A percentile compares a stretch with the other conserved stretches of the same genome.
phyloP scores from a whole-genome alignment of 2,329 filamentous ascomycete genomes.

The Xylariaceae sp. region DNA sequence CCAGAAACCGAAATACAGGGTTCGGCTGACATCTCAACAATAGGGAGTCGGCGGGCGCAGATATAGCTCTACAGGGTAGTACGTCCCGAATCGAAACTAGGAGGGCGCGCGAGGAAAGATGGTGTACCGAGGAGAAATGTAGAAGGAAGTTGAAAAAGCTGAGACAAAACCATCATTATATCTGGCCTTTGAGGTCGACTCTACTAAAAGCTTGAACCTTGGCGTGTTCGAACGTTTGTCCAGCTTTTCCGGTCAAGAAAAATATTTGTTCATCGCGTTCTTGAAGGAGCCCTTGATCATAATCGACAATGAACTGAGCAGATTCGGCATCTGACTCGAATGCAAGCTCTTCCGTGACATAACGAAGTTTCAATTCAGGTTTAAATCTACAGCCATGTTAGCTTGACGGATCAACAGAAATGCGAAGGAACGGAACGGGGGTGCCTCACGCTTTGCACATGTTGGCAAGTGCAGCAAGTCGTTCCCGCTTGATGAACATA shows the following conservation, averaged over 20 bases:
- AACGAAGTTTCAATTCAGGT: constrained; percentile 80
- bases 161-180: constrained; percentile 49
- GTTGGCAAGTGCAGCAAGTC: constrained; percentile 81
- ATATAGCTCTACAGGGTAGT: constrained; percentile 14
- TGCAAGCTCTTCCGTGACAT: constrained; percentile 91
- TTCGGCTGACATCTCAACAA: constrained; percentile 11
- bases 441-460: constrained; percentile 90
- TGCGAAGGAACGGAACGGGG: not conserved
- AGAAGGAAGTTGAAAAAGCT: constrained; percentile 18
- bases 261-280: constrained; percentile 70
- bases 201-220: constrained; percentile 72
- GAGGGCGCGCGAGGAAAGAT: constrained; percentile 3
- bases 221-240: constrained; percentile 67
- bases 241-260: constrained; percentile 71
- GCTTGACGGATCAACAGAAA: constrained; percentile 25
- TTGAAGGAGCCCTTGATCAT: constrained; percentile 71
- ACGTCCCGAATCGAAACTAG: constrained; percentile 11
- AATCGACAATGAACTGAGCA: constrained; percentile 81
- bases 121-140: constrained; percentile 10
- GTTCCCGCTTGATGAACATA: constrained; percentile 95
- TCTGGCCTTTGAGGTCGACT: constrained; percentile 97
- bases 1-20: constrained; percentile 21
- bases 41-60: not conserved
- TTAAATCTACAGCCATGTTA: constrained; percentile 71
- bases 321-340: constrained; percentile 92